Percentiles rank a stretch among this genome's conserved stretches.
Evolutionary conservation across 345 rosid genomes (phyloP).

Genomic region (Eucalyptus leucophloia): DNA sequence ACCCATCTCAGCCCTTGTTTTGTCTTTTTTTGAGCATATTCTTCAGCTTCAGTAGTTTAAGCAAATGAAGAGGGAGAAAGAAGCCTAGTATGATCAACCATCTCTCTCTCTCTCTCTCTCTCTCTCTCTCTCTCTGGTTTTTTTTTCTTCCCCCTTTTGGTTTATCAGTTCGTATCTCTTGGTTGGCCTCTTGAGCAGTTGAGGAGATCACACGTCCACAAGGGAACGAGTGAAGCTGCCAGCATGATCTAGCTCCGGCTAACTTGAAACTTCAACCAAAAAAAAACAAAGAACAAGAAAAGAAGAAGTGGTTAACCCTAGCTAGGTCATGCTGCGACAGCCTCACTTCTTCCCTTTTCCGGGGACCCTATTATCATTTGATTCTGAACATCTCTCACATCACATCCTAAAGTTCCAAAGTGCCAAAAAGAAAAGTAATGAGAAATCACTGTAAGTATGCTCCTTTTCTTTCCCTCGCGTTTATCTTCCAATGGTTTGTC

Average conservation of each 20-base stretch:
- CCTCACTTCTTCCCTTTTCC: not conserved
- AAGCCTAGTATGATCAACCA: not conserved
- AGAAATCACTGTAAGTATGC: not conserved
- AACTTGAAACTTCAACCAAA: not conserved
- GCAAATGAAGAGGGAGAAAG: not conserved
- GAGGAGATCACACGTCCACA: not conserved
- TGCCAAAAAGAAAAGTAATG: not conserved
- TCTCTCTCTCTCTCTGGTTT: rapidly evolving
- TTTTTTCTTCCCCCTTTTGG: not conserved
- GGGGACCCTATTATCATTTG: not conserved
- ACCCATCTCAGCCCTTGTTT: not conserved
- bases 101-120: not conserved
- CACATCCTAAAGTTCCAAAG: not conserved
- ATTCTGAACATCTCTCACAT: not conserved
- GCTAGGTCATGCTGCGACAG: constrained; percentile 1
- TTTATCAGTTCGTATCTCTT: not conserved
- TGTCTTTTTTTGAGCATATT: not conserved
- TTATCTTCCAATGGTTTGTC: not conserved
- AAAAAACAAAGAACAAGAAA: not conserved
- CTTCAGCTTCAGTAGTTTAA: not conserved
- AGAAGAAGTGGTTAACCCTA: not conserved
- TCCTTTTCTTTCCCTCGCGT: not conserved
- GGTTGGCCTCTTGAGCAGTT: not conserved
- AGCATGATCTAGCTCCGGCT: constrained; percentile 1
- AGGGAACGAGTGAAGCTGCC: constrained; percentile 3